Evolutionary conservation across 1,284 basidiomycete genomes (phyloP).

Genomic region (Chalciporus sp.): DNA sequence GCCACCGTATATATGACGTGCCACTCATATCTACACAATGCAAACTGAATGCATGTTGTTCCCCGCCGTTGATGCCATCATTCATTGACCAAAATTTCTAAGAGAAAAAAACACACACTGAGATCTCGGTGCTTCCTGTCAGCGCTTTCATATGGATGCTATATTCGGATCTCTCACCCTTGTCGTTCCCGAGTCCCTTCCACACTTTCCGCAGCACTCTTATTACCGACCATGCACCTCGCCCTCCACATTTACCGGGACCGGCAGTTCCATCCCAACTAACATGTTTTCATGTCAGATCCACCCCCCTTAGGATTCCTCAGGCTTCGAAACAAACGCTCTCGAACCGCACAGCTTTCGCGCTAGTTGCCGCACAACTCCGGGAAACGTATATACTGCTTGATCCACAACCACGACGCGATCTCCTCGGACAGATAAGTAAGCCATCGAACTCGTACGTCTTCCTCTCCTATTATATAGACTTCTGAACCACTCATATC

Average conservation of each 20-base stretch:
- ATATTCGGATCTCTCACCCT: neutral
- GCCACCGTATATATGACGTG: neutral
- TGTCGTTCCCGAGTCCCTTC: slow-evolving; percentile 2
- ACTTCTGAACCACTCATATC: slow-evolving; percentile 16
- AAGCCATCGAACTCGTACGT: slow-evolving; percentile 8
- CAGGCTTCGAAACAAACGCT: neutral
- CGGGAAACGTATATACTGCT: too few species aligned
- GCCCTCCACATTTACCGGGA: slow-evolving; percentile 19
- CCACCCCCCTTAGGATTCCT: neutral
- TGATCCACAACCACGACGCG: slow-evolving; percentile 12
- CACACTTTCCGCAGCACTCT: slow-evolving; percentile 12
- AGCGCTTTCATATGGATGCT: neutral
- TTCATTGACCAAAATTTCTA: neutral
- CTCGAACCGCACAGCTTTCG: neutral
- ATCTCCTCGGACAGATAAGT: slow-evolving; percentile 29
- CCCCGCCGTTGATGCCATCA: neutral
- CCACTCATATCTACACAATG: neutral
- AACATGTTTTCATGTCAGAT: neutral
- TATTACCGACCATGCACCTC: slow-evolving; percentile 11
- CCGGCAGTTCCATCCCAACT: slow-evolving; percentile 13
- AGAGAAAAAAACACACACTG: neutral
- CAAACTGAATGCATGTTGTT: neutral
- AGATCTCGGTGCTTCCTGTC: neutral
- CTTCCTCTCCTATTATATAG: neutral
- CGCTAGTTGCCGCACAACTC: slow-evolving; percentile 17